These are phyloP conservation scores for Cytospora chrysosperma DNA, from an alignment of 2,329 filamentous ascomycete species.

Conservation along the genomic window DNA sequence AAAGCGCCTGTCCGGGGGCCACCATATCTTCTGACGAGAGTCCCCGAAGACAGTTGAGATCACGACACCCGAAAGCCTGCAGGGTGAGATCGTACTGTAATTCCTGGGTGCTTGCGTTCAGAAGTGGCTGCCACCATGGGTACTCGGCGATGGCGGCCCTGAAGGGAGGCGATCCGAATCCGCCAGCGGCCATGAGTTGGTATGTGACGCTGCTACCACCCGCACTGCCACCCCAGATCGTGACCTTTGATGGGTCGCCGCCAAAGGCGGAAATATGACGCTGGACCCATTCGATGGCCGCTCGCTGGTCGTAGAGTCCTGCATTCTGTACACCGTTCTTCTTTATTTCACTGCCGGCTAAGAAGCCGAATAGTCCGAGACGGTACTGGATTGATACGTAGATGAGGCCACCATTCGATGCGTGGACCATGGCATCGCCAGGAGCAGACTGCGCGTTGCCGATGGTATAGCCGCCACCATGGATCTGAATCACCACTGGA, in stretches of 20 bases:
- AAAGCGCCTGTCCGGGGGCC: slow-evolving; percentile 1
- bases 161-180: slow-evolving; percentile 46
- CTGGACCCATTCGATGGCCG: slow-evolving; percentile 61
- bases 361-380: slow-evolving; percentile 61
- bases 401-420: slow-evolving; percentile 36
- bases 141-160: slow-evolving; percentile 46
- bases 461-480: slow-evolving; percentile 24
- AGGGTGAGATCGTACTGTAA: slow-evolving; percentile 45
- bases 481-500: slow-evolving; percentile 24
- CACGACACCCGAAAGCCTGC: slow-evolving; percentile 37
- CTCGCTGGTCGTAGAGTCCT: slow-evolving; percentile 62
- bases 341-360: slow-evolving; percentile 55
- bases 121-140: slow-evolving; percentile 49
- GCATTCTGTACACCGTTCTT: slow-evolving; percentile 58
- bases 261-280: slow-evolving; percentile 57
- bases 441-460: slow-evolving; percentile 10
- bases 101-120: slow-evolving; percentile 42
- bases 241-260: slow-evolving; percentile 57
- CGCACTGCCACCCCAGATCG: slow-evolving; percentile 59
- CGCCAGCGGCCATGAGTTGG: slow-evolving; percentile 49
- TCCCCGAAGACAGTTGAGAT: slow-evolving; percentile 43
- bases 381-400: slow-evolving; percentile 63
- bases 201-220: slow-evolving; percentile 57
- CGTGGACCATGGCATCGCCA: slow-evolving; percentile 12
- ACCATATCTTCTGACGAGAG: background rate